These are phyloP conservation scores for Dictyostelium brefeldianum DNA, from an alignment of 78 protist genomes.

Conservation along the genomic window DNA sequence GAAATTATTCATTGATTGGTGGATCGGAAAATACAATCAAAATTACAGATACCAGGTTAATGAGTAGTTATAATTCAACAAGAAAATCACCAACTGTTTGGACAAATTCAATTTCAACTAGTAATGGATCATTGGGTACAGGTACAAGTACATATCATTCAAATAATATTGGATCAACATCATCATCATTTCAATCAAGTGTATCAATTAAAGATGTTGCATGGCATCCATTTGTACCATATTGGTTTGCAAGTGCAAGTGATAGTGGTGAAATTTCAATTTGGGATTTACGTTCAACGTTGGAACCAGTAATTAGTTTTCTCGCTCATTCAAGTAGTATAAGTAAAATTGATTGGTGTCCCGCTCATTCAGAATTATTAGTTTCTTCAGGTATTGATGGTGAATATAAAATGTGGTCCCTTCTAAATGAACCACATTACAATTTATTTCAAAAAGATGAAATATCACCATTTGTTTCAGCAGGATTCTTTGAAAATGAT, in stretches of 20 bases:
- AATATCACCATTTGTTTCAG: constrained; percentile 35
- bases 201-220: constrained; percentile 26
- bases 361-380: constrained; percentile 47
- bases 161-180: neutral
- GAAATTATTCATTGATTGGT: constrained; percentile 44
- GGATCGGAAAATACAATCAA: constrained; percentile 11
- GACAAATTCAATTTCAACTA: constrained; percentile 11
- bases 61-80: constrained; percentile 10
- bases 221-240: constrained; percentile 79
- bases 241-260: constrained; percentile 60
- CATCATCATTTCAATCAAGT: neutral
- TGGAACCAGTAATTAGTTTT: constrained; percentile 36
- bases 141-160: neutral
- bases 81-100: constrained; percentile 55
- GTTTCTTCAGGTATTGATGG: constrained; percentile 44
- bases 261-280: constrained; percentile 47
- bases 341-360: constrained; percentile 66
- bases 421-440: constrained; percentile 64
- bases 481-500: constrained; percentile 66
- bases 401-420: constrained; percentile 55
- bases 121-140: neutral
- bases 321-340: constrained; percentile 42
- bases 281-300: constrained; percentile 55
- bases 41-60: constrained; percentile 38
- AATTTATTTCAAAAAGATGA: constrained; percentile 51